Evolutionary conservation across 805 yeast species (phyloP), one percentile per base, ranked within the genome.

Genomic region (Starmerella etchellsii): DNA sequence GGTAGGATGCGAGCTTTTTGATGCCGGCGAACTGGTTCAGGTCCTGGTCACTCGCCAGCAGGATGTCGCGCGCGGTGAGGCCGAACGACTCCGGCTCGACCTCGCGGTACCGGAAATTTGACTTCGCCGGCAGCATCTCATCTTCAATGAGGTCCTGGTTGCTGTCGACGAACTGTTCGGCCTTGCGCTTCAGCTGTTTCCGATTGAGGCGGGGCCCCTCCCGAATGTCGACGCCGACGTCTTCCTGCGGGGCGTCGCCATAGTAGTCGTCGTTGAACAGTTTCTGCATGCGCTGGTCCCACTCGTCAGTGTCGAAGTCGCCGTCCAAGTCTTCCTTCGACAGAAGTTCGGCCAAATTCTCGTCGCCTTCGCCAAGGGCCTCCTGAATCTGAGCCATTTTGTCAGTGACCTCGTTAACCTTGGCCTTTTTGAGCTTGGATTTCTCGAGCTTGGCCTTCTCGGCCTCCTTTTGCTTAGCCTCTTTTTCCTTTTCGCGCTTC

Each of bases 21-120:
- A 91, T 65, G 19, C 95, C 91, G 43, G 85, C 78, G 54, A 69
- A 85, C 42, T 77, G 79, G 61, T 91, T 91, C 60, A 91, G 68
- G 36, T 79, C 81, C 46, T 71, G 69, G 58, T 91, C 98, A 55
- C 82, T 88, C 13, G 98, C 98, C 43, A 83, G 64, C 40, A 91
- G 66, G 36, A 91, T 91, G 53, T 91, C 98, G 47, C 91, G 70
- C 0, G 91, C 71, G 0, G 81, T 69, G 36, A 91, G 68, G 11
- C 97, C 97, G 63, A 73, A 91, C 9, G 85, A 65, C 54, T 91
- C 97, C 8, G 98, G 96, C 1, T 95, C 85, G 3, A 91, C 97
- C 53, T 85, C 94, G 54, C 96, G 73, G 58, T 91, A 91, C 53
- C 76, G 77, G 69, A 91, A 88, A 18, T 11, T 34, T 9, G 31